phyloP scores from a whole-genome alignment of 2,329 filamentous ascomycete species.

The Onygenales sp. region DNA sequence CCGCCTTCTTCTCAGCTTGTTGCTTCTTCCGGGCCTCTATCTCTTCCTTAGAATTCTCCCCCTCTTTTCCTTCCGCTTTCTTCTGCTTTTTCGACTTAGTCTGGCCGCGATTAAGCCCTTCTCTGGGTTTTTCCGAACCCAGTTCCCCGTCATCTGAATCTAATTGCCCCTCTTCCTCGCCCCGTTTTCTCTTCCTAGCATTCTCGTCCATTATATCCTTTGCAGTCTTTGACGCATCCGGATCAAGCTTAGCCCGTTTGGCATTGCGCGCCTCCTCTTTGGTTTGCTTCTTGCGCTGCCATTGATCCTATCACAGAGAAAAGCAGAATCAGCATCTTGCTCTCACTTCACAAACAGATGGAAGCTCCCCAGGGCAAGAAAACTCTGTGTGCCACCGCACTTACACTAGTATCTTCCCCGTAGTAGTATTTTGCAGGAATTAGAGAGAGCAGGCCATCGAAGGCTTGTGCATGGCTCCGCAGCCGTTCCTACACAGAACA shows the following conservation, averaged over 20 bases:
- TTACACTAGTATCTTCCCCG: conserved; percentile 71
- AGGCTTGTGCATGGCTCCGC: conserved; percentile 57
- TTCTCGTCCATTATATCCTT: conserved; percentile 92
- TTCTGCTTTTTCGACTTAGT: conserved; percentile 47
- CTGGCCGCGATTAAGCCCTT: conserved; percentile 48
- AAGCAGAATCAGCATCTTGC: conserved; percentile 4
- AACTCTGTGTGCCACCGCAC: conserved; percentile 27
- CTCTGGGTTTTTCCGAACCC: conserved; percentile 43
- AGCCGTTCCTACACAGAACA: conserved; percentile 34
- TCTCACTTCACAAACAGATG: background rate
- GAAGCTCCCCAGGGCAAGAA: background rate
- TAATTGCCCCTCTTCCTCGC: conserved; percentile 41
- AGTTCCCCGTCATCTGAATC: conserved; percentile 39
- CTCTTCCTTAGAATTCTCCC: conserved; percentile 11
- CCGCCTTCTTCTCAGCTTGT: conserved; percentile 28
- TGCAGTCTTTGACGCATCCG: conserved; percentile 79
- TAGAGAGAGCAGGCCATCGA: conserved; percentile 76
- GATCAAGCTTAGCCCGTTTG: conserved; percentile 81
- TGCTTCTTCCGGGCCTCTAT: conserved; percentile 6
- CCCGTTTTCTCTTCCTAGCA: conserved; percentile 66
- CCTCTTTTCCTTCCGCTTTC: conserved; percentile 26
- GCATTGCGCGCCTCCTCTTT: conserved; percentile 77
- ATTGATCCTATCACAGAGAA: conserved; percentile 61
- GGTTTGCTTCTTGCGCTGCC: conserved; percentile 90
- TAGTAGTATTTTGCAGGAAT: conserved; percentile 90